Base-by-base conservation (phyloP, 768 basidiomycete genomes). In the Tulasnella sp. region DNA sequence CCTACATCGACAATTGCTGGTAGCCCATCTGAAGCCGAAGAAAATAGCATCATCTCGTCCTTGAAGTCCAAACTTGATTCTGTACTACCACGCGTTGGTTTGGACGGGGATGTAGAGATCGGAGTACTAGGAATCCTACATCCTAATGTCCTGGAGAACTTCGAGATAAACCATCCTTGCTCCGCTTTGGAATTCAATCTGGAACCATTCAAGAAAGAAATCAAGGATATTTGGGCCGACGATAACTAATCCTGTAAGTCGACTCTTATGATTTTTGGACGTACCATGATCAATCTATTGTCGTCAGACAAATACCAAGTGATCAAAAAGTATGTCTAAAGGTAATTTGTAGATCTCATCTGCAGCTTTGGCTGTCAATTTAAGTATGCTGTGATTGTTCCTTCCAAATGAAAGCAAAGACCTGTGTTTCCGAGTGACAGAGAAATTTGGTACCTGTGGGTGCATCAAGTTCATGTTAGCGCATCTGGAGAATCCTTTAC, bases 91-190 rank as follows among this genome's bases (percentile, higher is more conserved):
- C 52, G 45, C 22, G 58, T 64, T 56, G 29, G 46, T 4, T 40
- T 54, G 34, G 45, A 34, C 3, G 60, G 66, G 47, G 95, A 98
- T 65, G 62, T 79, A 28, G 71, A 74, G 55, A 84, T 99, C 57
- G 95, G 95, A 37, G 76, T 72, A n/a, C 69, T 99, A 53, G 95
- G 95, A 25, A 87, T 96, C 58, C 70, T 99, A 45, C 93, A 99
- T 65, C 95, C 95, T 7, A 75, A 69, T 5, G 95, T 98, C 3
- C 70, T 99, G 51, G 78, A 79, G 59, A 90, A 88, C 62, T 99
- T 93, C 66, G 92, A 98, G 65, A 83, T 98, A 56, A 76, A 75
- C 35, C 92, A 86, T 68, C 93, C 93, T 16, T 96, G 92, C 68
- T 96, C 92, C 29, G 82, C 82, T 5, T 68, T 99, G 50, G 93